Conservation (phyloP, 179 eudicot genomes). For the Gypsophila paniculata region DNA sequence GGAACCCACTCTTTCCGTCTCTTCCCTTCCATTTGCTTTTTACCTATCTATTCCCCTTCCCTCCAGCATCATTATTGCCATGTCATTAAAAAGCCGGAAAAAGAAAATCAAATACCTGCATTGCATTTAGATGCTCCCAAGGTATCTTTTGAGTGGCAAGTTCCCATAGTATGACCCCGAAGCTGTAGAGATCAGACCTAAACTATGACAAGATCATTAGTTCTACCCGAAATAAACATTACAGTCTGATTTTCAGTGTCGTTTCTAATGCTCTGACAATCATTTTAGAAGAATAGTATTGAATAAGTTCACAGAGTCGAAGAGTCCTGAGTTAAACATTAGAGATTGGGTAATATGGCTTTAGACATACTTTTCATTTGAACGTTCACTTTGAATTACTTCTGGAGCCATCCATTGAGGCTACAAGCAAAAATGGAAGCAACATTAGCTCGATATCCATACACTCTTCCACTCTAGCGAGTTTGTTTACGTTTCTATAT, state of each 20-base stretch:
- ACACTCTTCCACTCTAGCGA: too few relatives aligned
- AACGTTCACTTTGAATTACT: conserved; percentile 42
- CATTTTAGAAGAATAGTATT: background rate
- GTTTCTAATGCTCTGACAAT: background rate
- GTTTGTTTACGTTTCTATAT: too few relatives aligned
- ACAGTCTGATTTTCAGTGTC: background rate
- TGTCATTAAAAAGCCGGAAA: background rate
- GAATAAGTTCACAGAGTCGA: background rate
- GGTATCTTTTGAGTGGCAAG: conserved; percentile 87
- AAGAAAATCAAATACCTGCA: conserved; percentile 63
- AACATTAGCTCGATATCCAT: background rate
- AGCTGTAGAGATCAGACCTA: conserved; percentile 96
- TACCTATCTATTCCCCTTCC: too few relatives aligned
- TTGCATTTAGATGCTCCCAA: conserved; percentile 91
- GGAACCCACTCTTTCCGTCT: background rate
- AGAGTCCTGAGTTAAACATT: conserved; percentile 11
- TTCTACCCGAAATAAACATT: background rate
- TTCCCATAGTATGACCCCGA: conserved; percentile 94
- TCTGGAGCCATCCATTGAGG: conserved; percentile 65
- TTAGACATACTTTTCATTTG: conserved; percentile 43
- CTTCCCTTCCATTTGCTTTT: background rate
- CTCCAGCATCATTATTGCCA: background rate
- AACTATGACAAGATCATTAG: conserved; percentile 4
- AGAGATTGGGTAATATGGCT: background rate
- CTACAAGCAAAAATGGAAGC: conserved; percentile 25